Evolutionary conservation across 805 yeast species (phyloP).

Genomic region (Suhomyces emberorum): DNA sequence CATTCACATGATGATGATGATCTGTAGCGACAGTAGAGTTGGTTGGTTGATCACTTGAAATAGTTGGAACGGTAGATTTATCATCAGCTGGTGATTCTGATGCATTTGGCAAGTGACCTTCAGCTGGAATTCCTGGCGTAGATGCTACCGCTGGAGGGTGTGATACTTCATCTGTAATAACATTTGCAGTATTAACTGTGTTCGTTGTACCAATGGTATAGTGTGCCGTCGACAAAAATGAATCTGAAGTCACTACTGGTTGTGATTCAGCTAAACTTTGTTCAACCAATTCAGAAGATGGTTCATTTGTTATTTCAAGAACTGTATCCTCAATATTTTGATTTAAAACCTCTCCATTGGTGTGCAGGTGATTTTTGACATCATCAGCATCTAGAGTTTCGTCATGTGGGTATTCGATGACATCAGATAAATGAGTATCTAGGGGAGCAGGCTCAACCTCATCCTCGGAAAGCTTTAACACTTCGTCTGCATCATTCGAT

Average conservation of each 20-base stretch:
- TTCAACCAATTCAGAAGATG: not conserved
- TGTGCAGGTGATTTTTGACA: too few species aligned
- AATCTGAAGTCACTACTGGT: not conserved
- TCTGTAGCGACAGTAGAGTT: conserved; percentile 9
- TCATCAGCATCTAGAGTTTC: too few species aligned
- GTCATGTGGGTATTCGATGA: not conserved
- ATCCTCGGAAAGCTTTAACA: not conserved
- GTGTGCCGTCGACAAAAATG: not conserved
- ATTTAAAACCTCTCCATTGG: not conserved
- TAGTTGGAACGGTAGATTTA: conserved; percentile 8
- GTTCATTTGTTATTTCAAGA: too few species aligned
- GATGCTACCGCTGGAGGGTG: not conserved
- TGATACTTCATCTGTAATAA: not conserved
- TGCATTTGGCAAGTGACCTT: not conserved
- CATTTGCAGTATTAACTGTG: not conserved
- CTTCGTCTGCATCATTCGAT: not conserved
- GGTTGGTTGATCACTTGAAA: conserved; percentile 7
- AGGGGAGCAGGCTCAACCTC: too few species aligned
- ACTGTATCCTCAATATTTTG: not conserved
- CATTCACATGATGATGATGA: conserved; percentile 2
- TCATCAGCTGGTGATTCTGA: conserved; percentile 6
- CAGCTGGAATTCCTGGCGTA: not conserved
- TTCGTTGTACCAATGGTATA: too few species aligned
- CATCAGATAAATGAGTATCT: too few species aligned
- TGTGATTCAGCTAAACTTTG: not conserved